phyloP scores from a whole-genome alignment of 805 yeast genomes.

The Ogataea allantospora region DNA sequence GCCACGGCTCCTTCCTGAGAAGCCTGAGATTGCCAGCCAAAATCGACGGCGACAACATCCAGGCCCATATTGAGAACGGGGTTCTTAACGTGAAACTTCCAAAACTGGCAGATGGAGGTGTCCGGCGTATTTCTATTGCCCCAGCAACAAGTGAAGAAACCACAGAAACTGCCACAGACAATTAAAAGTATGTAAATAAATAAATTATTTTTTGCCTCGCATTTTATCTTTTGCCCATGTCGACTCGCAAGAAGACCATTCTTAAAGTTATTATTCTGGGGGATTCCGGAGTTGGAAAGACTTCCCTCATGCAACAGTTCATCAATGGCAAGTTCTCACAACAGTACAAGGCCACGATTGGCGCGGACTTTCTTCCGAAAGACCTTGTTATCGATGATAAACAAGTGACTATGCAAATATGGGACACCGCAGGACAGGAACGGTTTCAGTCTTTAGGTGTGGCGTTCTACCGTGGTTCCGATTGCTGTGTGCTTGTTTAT shows the following conservation, averaged over 20 bases:
- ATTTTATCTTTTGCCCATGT: conserved; percentile 8
- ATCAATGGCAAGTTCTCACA: conserved; percentile 92
- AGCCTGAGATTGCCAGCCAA: conserved; percentile 41
- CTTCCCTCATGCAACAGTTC: conserved; percentile 95
- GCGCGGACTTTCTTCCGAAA: conserved; percentile 94
- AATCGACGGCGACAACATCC: conserved; percentile 43
- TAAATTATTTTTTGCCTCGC: conserved; percentile 1
- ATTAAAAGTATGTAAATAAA: background rate
- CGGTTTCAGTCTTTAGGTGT: conserved; percentile 95
- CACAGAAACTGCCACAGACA: background rate
- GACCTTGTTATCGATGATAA: conserved; percentile 85
- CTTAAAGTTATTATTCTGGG: conserved; percentile 90
- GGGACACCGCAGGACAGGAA: conserved; percentile 99
- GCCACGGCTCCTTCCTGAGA: conserved; percentile 38
- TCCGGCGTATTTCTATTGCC: conserved; percentile 25
- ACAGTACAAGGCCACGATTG: conserved; percentile 96
- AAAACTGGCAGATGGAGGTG: conserved; percentile 29
- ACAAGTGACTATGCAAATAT: conserved; percentile 77
- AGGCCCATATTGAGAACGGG: conserved; percentile 47
- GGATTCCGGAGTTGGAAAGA: conserved; percentile 97
- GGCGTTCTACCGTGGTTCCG: conserved; percentile 97
- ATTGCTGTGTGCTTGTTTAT: conserved; percentile 93
- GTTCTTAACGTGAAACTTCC: conserved; percentile 40
- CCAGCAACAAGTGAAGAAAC: background rate
- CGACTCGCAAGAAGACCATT: conserved; percentile 64